phyloP scores from a whole-genome alignment of 2,329 filamentous ascomycete species.

The Samsoniella hepiali region DNA sequence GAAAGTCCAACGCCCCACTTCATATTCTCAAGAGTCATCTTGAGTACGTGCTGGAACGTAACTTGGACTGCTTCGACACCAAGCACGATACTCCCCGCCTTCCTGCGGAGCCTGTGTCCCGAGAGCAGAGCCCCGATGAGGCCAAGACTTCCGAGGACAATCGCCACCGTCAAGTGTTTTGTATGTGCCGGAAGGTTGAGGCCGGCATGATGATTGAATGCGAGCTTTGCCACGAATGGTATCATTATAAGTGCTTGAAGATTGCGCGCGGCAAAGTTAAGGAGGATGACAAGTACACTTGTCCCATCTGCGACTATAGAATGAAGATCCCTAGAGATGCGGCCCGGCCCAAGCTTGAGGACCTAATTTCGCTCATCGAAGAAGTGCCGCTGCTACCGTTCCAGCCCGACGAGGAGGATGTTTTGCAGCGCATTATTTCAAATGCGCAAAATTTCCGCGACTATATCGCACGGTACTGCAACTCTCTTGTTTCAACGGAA shows the following conservation, averaged over 20 bases:
- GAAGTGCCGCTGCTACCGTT: slow-evolving; percentile 81
- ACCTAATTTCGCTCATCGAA: slow-evolving; percentile 77
- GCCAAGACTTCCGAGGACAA: slow-evolving; percentile 58
- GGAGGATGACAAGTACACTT: slow-evolving; percentile 97
- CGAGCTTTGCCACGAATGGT: slow-evolving; percentile 98
- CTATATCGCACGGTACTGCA: slow-evolving; percentile 77
- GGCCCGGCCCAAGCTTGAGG: slow-evolving; percentile 89
- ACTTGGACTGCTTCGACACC: slow-evolving; percentile 87
- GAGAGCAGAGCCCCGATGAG: slow-evolving; percentile 64
- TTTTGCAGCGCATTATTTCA: slow-evolving; percentile 80
- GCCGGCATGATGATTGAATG: slow-evolving; percentile 99
- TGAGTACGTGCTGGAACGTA: slow-evolving; percentile 87
- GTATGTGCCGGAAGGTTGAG: slow-evolving; percentile 89
- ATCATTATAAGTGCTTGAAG: slow-evolving; percentile 96
- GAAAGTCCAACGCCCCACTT: slow-evolving; percentile 93
- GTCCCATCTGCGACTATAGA: slow-evolving; percentile 95
- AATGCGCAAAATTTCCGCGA: slow-evolving; percentile 81
- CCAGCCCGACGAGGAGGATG: slow-evolving; percentile 90
- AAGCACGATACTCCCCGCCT: slow-evolving; percentile 78
- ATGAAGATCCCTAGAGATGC: slow-evolving; percentile 96
- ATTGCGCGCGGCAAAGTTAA: slow-evolving; percentile 97
- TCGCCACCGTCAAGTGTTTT: slow-evolving; percentile 79
- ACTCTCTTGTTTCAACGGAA: slow-evolving; percentile 73
- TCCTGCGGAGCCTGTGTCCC: slow-evolving; percentile 86
- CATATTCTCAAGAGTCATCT: slow-evolving; percentile 95